Conservation (phyloP, 164 flowering plant species). For the Pachysandra terminalis region DNA sequence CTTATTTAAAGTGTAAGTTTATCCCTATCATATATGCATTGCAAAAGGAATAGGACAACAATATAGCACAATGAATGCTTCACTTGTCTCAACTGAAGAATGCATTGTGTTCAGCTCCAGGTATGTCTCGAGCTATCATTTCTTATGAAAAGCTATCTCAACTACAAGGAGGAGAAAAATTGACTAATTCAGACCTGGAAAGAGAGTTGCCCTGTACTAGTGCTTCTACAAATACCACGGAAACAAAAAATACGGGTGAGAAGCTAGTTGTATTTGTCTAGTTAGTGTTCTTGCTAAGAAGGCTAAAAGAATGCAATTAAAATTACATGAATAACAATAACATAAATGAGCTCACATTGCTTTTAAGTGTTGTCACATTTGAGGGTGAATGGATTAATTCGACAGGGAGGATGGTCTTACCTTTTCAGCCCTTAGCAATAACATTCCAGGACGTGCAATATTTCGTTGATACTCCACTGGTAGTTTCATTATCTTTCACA, state of each 20-base stretch:
- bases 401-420: conserved; percentile 26
- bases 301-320: too few relatives aligned
- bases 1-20: conserved; percentile 24
- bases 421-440: conserved; percentile 35
- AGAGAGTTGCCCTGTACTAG: not conserved
- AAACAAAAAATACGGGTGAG: conserved; percentile 12
- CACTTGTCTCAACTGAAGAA: not conserved
- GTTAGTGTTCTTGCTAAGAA: not conserved
- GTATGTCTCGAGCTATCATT: conserved; percentile 16
- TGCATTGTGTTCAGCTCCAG: conserved; percentile 25
- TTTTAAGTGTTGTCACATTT: not conserved
- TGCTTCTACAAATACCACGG: not conserved
- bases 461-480: conserved; percentile 35
- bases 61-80: not conserved
- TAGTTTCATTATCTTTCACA: conserved; percentile 1
- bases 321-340: not conserved
- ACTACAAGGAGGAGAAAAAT: conserved; percentile 5
- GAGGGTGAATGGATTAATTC: not conserved
- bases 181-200: not conserved
- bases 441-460: conserved; percentile 37
- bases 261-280: not conserved
- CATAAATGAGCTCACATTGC: not conserved
- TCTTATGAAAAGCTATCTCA: conserved; percentile 22
- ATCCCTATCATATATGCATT: not conserved
- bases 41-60: not conserved